These are phyloP conservation scores for Erythrobasidium hasegawianum DNA, from an alignment of 1,284 basidiomycete species.

Conservation along the genomic window DNA sequence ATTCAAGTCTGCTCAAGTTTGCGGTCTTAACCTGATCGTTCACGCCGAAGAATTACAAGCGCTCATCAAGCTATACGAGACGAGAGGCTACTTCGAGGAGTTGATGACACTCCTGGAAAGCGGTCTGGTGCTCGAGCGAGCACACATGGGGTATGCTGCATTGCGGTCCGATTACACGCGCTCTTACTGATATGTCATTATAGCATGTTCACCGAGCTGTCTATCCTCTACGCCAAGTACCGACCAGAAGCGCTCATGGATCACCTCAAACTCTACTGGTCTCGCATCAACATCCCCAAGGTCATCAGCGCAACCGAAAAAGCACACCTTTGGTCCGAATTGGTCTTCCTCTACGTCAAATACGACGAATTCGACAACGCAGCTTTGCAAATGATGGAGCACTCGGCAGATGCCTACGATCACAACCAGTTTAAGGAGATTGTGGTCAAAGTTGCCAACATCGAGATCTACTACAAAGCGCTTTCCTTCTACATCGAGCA, in stretches of 20 bases:
- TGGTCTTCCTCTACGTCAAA: conserved; percentile 97
- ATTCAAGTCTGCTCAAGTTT: conserved; percentile 97
- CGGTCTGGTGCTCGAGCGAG: conserved; percentile 89
- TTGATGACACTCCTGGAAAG: conserved; percentile 87
- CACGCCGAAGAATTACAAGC: conserved; percentile 76
- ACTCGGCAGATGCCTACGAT: conserved; percentile 94
- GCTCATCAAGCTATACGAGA: conserved; percentile 82
- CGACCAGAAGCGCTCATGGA: conserved; percentile 98
- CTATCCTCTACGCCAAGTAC: conserved; percentile 96
- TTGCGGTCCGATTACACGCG: neutral
- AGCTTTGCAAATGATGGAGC: conserved; percentile 96
- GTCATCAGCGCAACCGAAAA: conserved; percentile 92
- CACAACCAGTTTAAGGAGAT: conserved; percentile 99
- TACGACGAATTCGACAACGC: conserved; percentile 87
- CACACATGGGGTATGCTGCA: conserved; percentile 62
- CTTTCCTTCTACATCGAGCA: conserved; percentile 48
- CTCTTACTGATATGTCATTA: neutral
- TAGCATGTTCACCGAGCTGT: conserved; percentile 77
- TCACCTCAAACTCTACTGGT: conserved; percentile 94
- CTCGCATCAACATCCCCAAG: conserved; percentile 70
- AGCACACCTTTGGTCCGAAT: conserved; percentile 97
- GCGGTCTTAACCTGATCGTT: conserved; percentile 71
- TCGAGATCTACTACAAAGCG: conserved; percentile 92
- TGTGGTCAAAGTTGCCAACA: conserved; percentile 89
- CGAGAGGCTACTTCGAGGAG: conserved; percentile 90